These are phyloP conservation scores for Butyriboletus loyo DNA, from an alignment of 768 basidiomycete species.

Conservation along the genomic window DNA sequence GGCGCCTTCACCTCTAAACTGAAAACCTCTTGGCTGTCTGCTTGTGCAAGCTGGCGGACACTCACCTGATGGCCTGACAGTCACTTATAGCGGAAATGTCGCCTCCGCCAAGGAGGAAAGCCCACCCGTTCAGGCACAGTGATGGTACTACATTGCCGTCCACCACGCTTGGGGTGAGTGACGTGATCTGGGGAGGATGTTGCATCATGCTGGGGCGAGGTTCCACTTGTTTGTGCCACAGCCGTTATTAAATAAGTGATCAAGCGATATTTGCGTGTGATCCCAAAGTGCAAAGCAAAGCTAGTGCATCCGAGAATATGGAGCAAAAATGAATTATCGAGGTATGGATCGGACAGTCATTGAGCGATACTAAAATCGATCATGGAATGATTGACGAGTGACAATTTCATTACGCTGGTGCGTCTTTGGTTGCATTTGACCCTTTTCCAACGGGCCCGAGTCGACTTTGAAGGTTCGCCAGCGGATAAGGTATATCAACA, in stretches of 20 bases:
- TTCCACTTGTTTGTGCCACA: background rate
- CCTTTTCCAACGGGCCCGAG: background rate
- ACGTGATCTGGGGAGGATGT: background rate
- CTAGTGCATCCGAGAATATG: background rate
- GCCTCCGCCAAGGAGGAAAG: background rate
- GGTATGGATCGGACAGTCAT: background rate
- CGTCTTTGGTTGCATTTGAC: background rate
- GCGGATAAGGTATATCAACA: too few species aligned
- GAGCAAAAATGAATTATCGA: background rate
- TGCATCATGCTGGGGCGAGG: background rate
- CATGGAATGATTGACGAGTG: background rate
- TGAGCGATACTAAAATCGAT: background rate
- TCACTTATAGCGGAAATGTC: background rate
- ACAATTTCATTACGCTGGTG: background rate
- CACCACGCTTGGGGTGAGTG: background rate
- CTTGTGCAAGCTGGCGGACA: background rate
- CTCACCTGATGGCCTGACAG: background rate
- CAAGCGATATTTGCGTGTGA: background rate
- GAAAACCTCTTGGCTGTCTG: background rate
- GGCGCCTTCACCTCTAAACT: background rate
- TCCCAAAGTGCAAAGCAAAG: background rate
- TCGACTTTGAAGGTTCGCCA: too few species aligned
- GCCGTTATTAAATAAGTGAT: background rate
- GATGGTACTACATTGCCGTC: slow-evolving; percentile 2
- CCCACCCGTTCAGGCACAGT: background rate